Evolutionary conservation across 495 filamentous ascomycete genomes (phyloP), one percentile per base, ranked within the genome.

Genomic region (Neurospora sp.): DNA sequence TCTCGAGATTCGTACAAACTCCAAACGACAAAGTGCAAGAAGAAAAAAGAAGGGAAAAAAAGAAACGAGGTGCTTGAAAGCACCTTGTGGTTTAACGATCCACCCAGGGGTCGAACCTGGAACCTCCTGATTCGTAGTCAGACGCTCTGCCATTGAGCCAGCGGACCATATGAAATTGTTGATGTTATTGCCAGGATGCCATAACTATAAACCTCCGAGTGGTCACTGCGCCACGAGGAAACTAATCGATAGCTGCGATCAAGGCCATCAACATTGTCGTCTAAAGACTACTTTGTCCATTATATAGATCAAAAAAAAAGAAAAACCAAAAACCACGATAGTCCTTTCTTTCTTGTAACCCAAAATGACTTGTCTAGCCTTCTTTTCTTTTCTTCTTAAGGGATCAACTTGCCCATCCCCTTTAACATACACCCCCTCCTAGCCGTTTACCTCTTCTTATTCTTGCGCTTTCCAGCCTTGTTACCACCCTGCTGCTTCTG

Each of bases 381-480:
- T 42, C 59, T 70, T 41, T 41, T 40, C 9, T 16, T 20, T 31
- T 4, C 35, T 31, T 8, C 40, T 0, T 9, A 45, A 70, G 38
- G 7, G 8, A 38, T 8, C 38, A 38, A 38, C 38, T 2, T 2
- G 9, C 12, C 4, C 12, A 41, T 10, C 20, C 17, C 69, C 9
- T 31, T 35, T 17, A 37, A 40, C 65, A n/a, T 0, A n/a, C 59
- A 45, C 4, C 12, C 40, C 9, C 1, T 4, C 20, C 40, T 12
- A 31, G 31, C 31, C 31, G 31, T 69, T 76, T 78, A 85, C 77
- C 80, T 80, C 78, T 86, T 86, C 81, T 84, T 86, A 75, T 74
- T 79, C 76, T 84, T 84, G 70, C 81, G 77, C 77, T 86, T 86
- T 77, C 78, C 83, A 68, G 75, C 75, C 79, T 82, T 86, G 22